phyloP scores from a whole-genome alignment of 2,329 filamentous ascomycete genomes.

The Fusarium sp. region DNA sequence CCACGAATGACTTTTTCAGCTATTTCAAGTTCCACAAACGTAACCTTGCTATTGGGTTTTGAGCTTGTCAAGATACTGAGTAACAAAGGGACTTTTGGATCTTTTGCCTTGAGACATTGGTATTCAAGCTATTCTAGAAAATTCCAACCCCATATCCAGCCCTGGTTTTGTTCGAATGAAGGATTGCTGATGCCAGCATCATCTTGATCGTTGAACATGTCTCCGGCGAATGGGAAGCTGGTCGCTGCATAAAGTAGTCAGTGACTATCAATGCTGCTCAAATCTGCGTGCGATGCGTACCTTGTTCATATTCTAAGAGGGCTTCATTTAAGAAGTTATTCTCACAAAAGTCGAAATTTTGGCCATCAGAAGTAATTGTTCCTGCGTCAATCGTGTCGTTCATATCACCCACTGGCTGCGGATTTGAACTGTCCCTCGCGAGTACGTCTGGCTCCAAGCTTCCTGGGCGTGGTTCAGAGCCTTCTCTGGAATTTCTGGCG shows the following conservation, averaged over 20 bases:
- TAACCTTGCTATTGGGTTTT: too few species aligned
- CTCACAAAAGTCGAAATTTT: slow-evolving; percentile 14
- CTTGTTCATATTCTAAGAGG: slow-evolving; percentile 6
- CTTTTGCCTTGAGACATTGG: neutral
- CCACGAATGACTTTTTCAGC: too few species aligned
- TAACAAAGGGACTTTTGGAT: too few species aligned
- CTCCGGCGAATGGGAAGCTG: neutral
- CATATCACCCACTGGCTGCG: neutral
- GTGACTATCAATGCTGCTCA: neutral
- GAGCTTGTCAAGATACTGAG: too few species aligned
- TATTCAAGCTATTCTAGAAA: neutral
- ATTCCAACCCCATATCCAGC: slow-evolving; percentile 32
- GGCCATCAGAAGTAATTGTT: neutral
- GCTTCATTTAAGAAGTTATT: slow-evolving; percentile 13
- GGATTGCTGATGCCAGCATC: neutral
- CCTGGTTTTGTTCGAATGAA: slow-evolving; percentile 23
- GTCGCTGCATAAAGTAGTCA: neutral
- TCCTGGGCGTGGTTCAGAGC: neutral
- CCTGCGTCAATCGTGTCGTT: neutral
- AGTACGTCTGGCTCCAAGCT: neutral
- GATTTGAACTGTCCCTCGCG: neutral
- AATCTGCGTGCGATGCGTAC: neutral
- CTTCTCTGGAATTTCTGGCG: neutral
- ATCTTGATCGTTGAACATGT: accelerated
- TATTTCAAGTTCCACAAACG: too few species aligned